Conservation (phyloP, 495 filamentous ascomycete genomes). For the Letharia lupina region DNA sequence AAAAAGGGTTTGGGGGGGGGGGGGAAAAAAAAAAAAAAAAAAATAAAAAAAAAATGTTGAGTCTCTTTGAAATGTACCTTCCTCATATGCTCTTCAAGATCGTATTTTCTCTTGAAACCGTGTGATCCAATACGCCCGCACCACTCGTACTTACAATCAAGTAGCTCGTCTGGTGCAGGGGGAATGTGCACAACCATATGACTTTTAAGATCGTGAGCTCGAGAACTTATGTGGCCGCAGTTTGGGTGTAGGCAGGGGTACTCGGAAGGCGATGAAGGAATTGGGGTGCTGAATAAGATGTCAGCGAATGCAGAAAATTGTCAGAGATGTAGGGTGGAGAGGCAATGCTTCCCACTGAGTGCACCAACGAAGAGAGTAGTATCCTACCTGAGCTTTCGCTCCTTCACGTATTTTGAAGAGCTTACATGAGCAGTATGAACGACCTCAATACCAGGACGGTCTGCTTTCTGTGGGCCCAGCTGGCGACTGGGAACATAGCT, state of each 20-base stretch:
- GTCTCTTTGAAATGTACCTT: conserved; percentile 57
- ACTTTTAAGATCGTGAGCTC: conserved; percentile 46
- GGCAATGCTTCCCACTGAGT: not conserved
- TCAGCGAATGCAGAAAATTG: not conserved
- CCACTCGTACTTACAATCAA: conserved; percentile 65
- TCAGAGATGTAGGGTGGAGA: not conserved
- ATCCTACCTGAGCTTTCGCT: conserved; percentile 4
- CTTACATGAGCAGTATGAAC: conserved; percentile 1
- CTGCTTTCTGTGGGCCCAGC: not conserved
- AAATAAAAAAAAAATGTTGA: too few relatives aligned
- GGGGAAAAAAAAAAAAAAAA: too few relatives aligned
- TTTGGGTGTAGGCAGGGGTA: conserved; percentile 39
- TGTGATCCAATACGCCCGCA: conserved; percentile 71
- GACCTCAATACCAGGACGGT: conserved; percentile 1
- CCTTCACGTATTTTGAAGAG: conserved; percentile 4
- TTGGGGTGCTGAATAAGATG: not conserved
- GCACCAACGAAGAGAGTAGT: conserved; percentile 22
- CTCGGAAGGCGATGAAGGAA: not conserved
- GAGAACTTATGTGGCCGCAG: conserved; percentile 43
- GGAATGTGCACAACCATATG: conserved; percentile 46
- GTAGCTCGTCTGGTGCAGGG: conserved; percentile 38
- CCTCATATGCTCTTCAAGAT: conserved; percentile 78
- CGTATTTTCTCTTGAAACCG: conserved; percentile 80
- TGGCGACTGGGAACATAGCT: not conserved
- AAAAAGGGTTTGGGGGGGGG: too few relatives aligned